phyloP scores from a whole-genome alignment of 1,284 basidiomycete genomes.

The Trichosporon sp. region DNA sequence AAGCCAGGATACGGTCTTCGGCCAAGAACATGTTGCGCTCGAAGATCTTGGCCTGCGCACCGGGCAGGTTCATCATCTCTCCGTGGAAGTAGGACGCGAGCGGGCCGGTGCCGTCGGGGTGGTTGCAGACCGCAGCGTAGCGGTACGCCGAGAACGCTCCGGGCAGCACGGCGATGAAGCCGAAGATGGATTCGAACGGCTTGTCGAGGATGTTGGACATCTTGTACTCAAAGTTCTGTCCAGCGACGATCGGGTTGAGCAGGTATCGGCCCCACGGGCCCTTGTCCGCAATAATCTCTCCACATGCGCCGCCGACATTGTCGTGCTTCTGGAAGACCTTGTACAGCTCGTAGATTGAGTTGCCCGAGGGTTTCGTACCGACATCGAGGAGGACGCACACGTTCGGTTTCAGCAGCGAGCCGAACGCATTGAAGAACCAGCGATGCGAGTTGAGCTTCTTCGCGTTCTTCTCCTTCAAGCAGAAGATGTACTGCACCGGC shows the following conservation, averaged over 20 bases:
- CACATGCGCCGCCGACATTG: conserved; percentile 92
- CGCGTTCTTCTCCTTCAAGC: conserved; percentile 90
- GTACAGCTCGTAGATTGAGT: conserved; percentile 79
- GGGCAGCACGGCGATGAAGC: conserved; percentile 81
- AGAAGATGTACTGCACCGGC: conserved; percentile 90
- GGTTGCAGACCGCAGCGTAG: conserved; percentile 79
- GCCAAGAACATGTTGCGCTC: conserved; percentile 89
- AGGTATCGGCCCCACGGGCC: conserved; percentile 66
- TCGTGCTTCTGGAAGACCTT: conserved; percentile 82
- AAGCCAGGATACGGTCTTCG: conserved; percentile 57
- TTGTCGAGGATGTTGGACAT: conserved; percentile 94
- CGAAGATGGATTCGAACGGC: conserved; percentile 86
- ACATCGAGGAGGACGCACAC: conserved; percentile 87
- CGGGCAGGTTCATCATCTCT: conserved; percentile 70
- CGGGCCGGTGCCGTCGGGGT: conserved; percentile 78
- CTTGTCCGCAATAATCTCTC: conserved; percentile 83
- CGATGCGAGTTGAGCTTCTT: conserved; percentile 91
- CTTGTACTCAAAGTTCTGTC: conserved; percentile 79
- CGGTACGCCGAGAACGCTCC: conserved; percentile 92
- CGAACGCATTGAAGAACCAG: conserved; percentile 92
- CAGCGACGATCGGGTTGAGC: conserved; percentile 83
- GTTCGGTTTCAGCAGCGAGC: conserved; percentile 43
- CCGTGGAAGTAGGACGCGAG: conserved; percentile 90
- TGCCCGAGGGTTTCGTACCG: conserved; percentile 89
- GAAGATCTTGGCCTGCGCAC: conserved; percentile 51